Evolutionary conservation across 78 protist species (phyloP).

Genomic region (Dictyostelium intermedium): DNA sequence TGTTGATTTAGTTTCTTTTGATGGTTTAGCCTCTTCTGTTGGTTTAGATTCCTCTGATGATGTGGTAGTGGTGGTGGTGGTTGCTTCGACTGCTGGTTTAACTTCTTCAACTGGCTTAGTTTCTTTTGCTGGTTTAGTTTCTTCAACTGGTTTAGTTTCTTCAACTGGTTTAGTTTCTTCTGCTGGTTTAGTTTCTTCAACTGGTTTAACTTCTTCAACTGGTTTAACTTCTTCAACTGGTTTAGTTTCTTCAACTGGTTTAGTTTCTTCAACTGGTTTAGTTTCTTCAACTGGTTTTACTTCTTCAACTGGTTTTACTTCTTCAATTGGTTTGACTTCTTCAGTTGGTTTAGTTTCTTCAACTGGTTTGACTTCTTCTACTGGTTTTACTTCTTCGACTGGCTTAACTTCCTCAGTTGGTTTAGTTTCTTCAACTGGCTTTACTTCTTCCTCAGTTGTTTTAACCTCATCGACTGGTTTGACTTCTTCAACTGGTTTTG

Average conservation of each 20-base stretch:
- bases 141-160: neutral
- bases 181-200: constrained; percentile 2
- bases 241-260: neutral
- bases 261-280: neutral
- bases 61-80: too few species aligned
- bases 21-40: neutral
- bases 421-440: neutral
- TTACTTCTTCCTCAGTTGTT: neutral
- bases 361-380: neutral
- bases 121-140: neutral
- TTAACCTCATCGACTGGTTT: neutral
- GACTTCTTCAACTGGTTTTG: neutral
- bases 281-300: neutral
- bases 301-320: neutral
- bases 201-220: neutral
- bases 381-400: neutral
- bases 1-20: neutral
- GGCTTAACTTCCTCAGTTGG: neutral
- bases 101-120: neutral
- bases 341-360: neutral
- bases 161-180: neutral
- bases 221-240: neutral
- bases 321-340: constrained; percentile 11
- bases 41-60: neutral
- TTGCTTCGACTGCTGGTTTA: neutral